Evolutionary conservation across 257 asterid genomes (phyloP).

Genomic region (Ligustrum vulgare): DNA sequence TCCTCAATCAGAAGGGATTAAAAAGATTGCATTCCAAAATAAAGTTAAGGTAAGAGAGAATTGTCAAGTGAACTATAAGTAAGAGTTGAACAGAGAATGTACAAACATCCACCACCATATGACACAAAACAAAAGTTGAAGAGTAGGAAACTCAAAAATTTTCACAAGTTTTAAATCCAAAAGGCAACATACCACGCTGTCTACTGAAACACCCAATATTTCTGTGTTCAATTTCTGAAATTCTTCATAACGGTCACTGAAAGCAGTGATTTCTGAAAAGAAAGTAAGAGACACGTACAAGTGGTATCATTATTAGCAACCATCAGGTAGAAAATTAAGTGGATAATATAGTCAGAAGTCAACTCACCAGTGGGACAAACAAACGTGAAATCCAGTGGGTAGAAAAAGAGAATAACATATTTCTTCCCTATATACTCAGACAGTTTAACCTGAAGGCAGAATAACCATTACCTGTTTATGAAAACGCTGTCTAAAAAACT

Average conservation of each 20-base stretch:
- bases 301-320: constrained; percentile 10
- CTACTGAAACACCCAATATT: constrained; percentile 59
- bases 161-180: constrained; percentile 9
- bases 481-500: not conserved
- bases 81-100: not conserved
- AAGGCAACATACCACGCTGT: constrained; percentile 52
- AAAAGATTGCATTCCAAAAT: too few species aligned
- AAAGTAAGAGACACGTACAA: not conserved
- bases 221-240: constrained; percentile 44
- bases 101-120: not conserved
- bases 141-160: not conserved
- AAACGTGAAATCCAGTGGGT: constrained; percentile 72
- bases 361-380: constrained; percentile 94
- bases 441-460: constrained; percentile 75
- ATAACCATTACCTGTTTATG: constrained; percentile 12
- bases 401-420: constrained; percentile 51
- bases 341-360: not conserved
- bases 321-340: constrained; percentile 7
- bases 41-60: not conserved
- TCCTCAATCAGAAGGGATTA: not conserved
- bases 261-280: constrained; percentile 80
- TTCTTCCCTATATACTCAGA: constrained; percentile 91
- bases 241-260: constrained; percentile 58
- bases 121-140: not conserved
- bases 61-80: not conserved